Evolutionary conservation across 352 stramenopile species (phyloP), one percentile per base, ranked within the genome.

Genomic region (Pythium aphanidermatum): DNA sequence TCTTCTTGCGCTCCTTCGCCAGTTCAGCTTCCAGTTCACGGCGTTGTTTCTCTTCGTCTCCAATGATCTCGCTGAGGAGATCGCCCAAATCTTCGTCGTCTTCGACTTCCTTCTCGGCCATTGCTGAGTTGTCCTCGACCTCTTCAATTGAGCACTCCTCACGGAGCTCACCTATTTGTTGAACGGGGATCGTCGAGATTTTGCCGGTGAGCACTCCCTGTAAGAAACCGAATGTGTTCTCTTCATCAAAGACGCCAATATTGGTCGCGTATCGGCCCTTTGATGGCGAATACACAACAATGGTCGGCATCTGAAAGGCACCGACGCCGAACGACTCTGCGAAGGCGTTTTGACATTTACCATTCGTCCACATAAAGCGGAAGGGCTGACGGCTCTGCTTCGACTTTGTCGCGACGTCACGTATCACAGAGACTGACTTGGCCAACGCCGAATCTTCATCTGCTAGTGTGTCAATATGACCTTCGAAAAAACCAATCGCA

Each of bases 311-410:
- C 35, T 92, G 76, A 50, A 80, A 92, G 16, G 66, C 51, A 8
- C 74, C 79, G 23, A 88, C 58, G 11, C 71, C 76, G 29, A 92
- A 86, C 11, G 68, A 76, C 32, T 75, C 68, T 0, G 79, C 79
- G 29, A 89, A 87, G 0, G 62, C 52, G n/a, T 54, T 69, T 32
- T 92, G 79, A 31, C 79, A 92, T 38, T 81, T 83, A 19, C 76
- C 79, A 24, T 85, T 86, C 11, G 78, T 64, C 71, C 73, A 86
- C 70, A 89, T 78, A 41, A 85, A 92, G 21, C 67, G 53, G 36
- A 84, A 85, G 14, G 79, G 76, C 45, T 87, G 66, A 8, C 59
- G 56, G 11, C 66, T 58, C 26, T 82, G 52, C 45, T 68, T 72
- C 32, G 73, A 83, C 36, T 67, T 60, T 4, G 49, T 42, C 12